A percentile compares a stretch with the other conserved stretches of the same genome.
These are phyloP conservation scores for Talaromyces liani DNA, from an alignment of 495 filamentous ascomycete species.

Conservation along the genomic window DNA sequence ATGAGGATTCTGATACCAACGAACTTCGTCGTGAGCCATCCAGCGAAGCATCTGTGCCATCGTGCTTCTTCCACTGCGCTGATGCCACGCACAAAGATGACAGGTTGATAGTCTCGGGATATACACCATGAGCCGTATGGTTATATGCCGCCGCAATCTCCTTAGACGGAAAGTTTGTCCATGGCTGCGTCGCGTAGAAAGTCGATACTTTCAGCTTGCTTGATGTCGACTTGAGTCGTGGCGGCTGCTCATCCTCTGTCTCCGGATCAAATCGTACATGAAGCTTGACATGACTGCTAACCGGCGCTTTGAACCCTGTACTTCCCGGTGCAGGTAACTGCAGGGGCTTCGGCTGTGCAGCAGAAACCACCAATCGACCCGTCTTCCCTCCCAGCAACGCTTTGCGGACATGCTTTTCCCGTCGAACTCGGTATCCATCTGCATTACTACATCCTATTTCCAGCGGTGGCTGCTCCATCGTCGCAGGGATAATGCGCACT, in stretches of 20 bases:
- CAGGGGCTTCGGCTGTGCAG: conserved; percentile 64
- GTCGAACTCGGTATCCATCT: conserved; percentile 55
- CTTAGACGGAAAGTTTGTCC: conserved; percentile 35
- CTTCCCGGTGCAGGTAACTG: conserved; percentile 41
- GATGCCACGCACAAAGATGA: conserved; percentile 57
- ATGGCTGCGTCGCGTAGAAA: conserved; percentile 61
- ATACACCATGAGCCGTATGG: conserved; percentile 55
- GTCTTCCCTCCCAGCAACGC: conserved; percentile 71
- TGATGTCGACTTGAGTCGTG: conserved; percentile 55
- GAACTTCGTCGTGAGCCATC: conserved; percentile 51
- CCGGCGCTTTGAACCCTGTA: conserved; percentile 19
- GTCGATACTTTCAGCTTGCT: conserved; percentile 71
- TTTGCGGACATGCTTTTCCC: conserved; percentile 70
- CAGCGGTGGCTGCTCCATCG: conserved; percentile 71
- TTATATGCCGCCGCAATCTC: conserved; percentile 16
- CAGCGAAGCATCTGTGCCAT: neutral
- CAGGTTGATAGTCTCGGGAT: conserved; percentile 53
- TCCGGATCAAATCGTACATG: conserved; percentile 69
- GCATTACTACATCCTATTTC: conserved; percentile 33
- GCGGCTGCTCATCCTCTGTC: conserved; percentile 50
- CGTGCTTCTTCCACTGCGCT: conserved; percentile 58
- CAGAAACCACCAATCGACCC: conserved; percentile 64
- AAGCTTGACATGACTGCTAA: conserved; percentile 58
- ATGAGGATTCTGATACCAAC: conserved; percentile 29
- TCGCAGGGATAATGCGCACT: conserved; percentile 69